Base-by-base conservation (phyloP, 176 grass and related monocot genomes). In the Zea luxurians region DNA sequence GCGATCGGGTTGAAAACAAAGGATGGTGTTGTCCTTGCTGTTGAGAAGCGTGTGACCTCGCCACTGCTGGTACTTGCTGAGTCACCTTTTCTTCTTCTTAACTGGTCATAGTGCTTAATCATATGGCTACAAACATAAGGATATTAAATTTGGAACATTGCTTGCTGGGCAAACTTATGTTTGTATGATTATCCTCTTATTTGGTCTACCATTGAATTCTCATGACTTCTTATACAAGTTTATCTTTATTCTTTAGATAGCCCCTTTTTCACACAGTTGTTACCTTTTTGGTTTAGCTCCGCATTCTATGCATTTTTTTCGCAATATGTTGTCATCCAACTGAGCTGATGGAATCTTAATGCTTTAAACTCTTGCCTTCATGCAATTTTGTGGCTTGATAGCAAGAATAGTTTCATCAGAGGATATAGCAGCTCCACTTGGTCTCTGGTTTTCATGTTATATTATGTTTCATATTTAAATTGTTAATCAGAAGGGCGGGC, bases 41-140 rank as follows among this genome's bases (percentile, higher is more conserved):
- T 99, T 13, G 96, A 99, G 83, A 99, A 99, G 87, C 90, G 96
- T 62, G 90, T 99, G 16, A 99, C 96, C 68, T 99, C 96, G 0
- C 90, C 92, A 46, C 83, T 99, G 17, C 81, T 99, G 88, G 90
- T 99, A 90, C 6, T 82, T 83, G 4, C 48, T 15, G 57, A 12
- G 36, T 59, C 35, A 3, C 8, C 27, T 27, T 27, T 27, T 27
- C 27, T 70, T 38, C 20, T 66, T 16, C 76, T 49, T 13, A 12
- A 10, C 41, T 13, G 4, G 4, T 20, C 0, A 27, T 62, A 76
- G 48, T 49, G 44, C 27, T 75, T 16, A 61, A 13, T 62, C 74
- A 1, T 16, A 61, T 67, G 3, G 10, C 48, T 0, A 1, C 8
- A 34, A 70, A 27, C 5, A 8, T 47, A 73, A 35, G 6, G 13